Conservation (phyloP, 2,329 filamentous ascomycete genomes). For the Ophiostoma pallidulum region DNA sequence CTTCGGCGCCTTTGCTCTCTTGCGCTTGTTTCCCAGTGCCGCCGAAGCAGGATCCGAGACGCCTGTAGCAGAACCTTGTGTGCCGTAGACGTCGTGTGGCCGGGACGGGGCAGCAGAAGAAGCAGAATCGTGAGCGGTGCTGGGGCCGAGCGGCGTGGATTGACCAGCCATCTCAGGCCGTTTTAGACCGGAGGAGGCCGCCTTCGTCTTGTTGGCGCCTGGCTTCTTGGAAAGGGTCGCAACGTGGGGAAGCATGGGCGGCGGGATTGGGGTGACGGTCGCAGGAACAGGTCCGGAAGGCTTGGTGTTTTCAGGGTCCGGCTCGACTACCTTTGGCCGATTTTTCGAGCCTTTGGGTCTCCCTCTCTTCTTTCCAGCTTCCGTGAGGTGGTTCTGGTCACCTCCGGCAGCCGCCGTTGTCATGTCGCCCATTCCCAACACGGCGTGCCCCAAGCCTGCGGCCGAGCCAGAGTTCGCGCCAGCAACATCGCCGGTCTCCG, state of each 20-base stretch:
- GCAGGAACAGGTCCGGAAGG: neutral
- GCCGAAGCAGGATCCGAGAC: conserved; percentile 1
- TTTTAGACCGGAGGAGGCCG: conserved; percentile 16
- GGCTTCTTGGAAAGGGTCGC: conserved; percentile 16
- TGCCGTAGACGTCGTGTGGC: neutral
- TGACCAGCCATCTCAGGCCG: conserved; percentile 26
- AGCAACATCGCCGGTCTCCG: neutral
- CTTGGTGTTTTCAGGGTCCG: neutral
- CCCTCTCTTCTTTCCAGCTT: conserved; percentile 31
- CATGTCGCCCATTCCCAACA: neutral
- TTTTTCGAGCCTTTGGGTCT: conserved; percentile 46
- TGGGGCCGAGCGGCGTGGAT: conserved; percentile 11
- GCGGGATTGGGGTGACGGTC: conserved; percentile 15
- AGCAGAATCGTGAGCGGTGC: conserved; percentile 17
- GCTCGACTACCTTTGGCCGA: conserved; percentile 27
- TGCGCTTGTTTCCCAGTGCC: conserved; percentile 22
- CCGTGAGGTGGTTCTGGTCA: neutral
- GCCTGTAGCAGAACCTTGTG: neutral
- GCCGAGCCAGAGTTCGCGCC: neutral
- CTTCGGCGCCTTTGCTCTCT: conserved; percentile 20
- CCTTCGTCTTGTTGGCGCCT: conserved; percentile 32
- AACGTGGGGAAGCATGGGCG: conserved; percentile 17
- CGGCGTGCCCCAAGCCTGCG: neutral
- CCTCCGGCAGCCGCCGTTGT: neutral
- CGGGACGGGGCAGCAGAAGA: neutral